Base-by-base conservation (phyloP, 306 rosid species). In the Benincasa hispida region DNA sequence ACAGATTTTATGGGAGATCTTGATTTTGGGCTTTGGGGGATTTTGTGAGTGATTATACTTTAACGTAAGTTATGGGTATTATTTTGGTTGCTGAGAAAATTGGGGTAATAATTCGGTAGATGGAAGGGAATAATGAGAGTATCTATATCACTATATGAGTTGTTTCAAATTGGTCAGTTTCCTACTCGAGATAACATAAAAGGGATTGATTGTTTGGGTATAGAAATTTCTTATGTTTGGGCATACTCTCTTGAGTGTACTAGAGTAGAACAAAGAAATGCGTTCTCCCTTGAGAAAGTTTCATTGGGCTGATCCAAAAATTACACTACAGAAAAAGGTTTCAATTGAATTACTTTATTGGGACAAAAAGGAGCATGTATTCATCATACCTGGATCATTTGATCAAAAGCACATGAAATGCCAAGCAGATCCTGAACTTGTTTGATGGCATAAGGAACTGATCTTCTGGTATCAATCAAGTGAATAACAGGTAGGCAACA, bases 401-500 rank as follows among this genome's bases (percentile, higher is more conserved):
- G 93, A 86, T 89, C 99, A 89, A 90, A 92, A 60, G 91, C 86
- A 82, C 92, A 88, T 72, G 99, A 87, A 74, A 94, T 80, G 54
- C 99, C 99, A 70, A 94, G 82, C 83, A 94, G 75, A 47, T 90
- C 91, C 63, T 94, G 96, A 77, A 89, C 81, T 83, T 94, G 97
- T 85, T 94, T 90, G 18, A 92, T 86, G 18, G 96, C 91, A 59
- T 91, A 92, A 21, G 99, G 97, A 28, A 88, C 82, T 15, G 97
- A 92, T 35, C 97, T 95, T n/a, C 87, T 84, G 32, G 92, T 89
- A 78, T 94, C 97, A 83, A 94, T 89, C 83, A 94, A 81, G 81
- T 92, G 97, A 58, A 94, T 87, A 50, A 94, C 92, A 10, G 97
- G 93, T 78, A 94, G 95, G 83, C 99, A 94, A 5, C 89, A 91